Evolutionary conservation across 2,329 filamentous ascomycete species (phyloP).

Genomic region (Exophiala phaeomuriformis): DNA sequence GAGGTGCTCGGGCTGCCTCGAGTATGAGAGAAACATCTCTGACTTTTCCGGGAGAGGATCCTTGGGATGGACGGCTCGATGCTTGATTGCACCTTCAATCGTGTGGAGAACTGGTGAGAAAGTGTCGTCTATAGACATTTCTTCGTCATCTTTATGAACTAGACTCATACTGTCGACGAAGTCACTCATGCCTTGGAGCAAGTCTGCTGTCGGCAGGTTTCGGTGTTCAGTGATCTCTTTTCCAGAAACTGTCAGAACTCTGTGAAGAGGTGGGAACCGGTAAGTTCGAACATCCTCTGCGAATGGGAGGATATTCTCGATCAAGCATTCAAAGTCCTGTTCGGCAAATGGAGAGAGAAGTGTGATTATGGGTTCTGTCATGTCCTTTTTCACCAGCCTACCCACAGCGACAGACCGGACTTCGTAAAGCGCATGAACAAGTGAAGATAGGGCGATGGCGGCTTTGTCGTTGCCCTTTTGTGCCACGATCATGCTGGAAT

Average conservation of each 20-base stretch:
- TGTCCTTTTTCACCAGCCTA: conserved; percentile 75
- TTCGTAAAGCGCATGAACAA: conserved; percentile 81
- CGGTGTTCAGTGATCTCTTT: conserved; percentile 73
- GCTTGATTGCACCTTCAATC: conserved; percentile 75
- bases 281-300: conserved; percentile 88
- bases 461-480: conserved; percentile 74
- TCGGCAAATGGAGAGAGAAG: conserved; percentile 76
- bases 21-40: conserved; percentile 63
- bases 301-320: conserved; percentile 87
- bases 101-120: conserved; percentile 84
- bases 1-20: conserved; percentile 62
- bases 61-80: conserved; percentile 68
- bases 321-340: conserved; percentile 70
- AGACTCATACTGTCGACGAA: conserved; percentile 94
- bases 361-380: conserved; percentile 67
- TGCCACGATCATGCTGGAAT: conserved; percentile 67
- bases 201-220: conserved; percentile 66
- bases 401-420: conserved; percentile 80
- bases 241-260: conserved; percentile 78
- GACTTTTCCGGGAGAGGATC: conserved; percentile 56
- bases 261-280: conserved; percentile 82
- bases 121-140: conserved; percentile 71
- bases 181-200: conserved; percentile 75
- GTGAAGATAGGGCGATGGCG: conserved; percentile 74
- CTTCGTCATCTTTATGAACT: conserved; percentile 59